These are phyloP conservation scores for Neurospora sp. DNA, from an alignment of 495 filamentous ascomycete species.

Conservation along the genomic window DNA sequence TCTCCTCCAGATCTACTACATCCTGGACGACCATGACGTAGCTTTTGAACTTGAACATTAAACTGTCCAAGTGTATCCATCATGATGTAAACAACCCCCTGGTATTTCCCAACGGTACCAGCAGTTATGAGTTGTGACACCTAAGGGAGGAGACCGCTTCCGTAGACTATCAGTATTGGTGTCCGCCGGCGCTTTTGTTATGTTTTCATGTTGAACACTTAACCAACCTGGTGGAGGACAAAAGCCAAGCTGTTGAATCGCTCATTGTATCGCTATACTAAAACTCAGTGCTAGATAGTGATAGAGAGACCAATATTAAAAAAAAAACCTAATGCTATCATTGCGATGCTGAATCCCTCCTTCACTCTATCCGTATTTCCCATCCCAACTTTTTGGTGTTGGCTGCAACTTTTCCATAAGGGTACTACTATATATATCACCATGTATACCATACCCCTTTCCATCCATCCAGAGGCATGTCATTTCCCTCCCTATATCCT, in stretches of 20 bases:
- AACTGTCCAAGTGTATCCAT: not conserved
- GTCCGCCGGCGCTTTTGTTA: too few species aligned
- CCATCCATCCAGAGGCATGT: too few species aligned
- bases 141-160: too few species aligned
- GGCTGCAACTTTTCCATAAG: not conserved
- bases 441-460: too few species aligned
- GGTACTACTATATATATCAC: not conserved
- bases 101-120: too few species aligned
- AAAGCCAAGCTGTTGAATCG: not conserved
- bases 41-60: not conserved
- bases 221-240: too few species aligned
- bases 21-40: not conserved
- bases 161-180: too few species aligned
- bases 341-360: not conserved
- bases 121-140: too few species aligned
- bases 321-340: not conserved
- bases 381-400: not conserved
- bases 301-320: not conserved
- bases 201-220: too few species aligned
- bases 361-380: not conserved
- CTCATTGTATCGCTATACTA: not conserved
- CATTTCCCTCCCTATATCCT: too few species aligned
- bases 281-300: not conserved
- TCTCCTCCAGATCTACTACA: not conserved
- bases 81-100: not conserved